Base-by-base conservation (phyloP, 148 eudicot genomes). In the Vaccinium vitisidaea region DNA sequence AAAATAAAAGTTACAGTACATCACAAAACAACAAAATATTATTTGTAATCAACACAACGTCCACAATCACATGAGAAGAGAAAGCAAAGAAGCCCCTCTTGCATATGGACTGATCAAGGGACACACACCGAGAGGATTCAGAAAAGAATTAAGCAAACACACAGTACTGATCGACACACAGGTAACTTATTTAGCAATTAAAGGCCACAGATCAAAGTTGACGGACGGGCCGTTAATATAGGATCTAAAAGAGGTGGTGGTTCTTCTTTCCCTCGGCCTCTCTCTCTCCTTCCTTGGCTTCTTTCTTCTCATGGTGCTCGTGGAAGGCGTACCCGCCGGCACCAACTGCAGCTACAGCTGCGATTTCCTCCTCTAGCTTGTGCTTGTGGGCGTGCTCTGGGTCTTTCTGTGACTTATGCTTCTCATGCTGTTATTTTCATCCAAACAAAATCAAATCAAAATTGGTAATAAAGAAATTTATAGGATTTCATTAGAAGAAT, bases 221-320 rank as follows among this genome's bases (percentile, higher is more conserved):
- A 50, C 9, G 9, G 52, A 49, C 52, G 10, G 53, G 53, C 53
- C 9, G 53, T 8, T 2, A 8, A 8, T 49, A 6, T 1, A 49
- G 52, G 39, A 50, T 50, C 11, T 63, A 63, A 21, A 63, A 8
- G 73, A 25, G 83, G 88, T 85, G 90, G 87, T 89, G 91, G 81
- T 90, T 90, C 48, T 92, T 63, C 85, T 89, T 88, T 75, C 86
- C 91, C 77, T 91, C 87, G 8, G 54, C 59, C 81, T 89, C 90
- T 1, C 87, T 77, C 85, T 59, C 67, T 74, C 87, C 89, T 1
- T 89, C 81, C 85, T 89, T 90, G 6, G 91, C 89, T 77, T 91
- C 92, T 82, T 92, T 89, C 91, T 91, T 92, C 87, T 91, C 88
- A 83, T 91, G 93, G 73, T 88, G 92, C 88, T 92, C 94, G 27